Evolutionary conservation across 352 stramenopile species (phyloP), one percentile per base, ranked within the genome.

Genomic region (Phytopythium oedochilum): DNA sequence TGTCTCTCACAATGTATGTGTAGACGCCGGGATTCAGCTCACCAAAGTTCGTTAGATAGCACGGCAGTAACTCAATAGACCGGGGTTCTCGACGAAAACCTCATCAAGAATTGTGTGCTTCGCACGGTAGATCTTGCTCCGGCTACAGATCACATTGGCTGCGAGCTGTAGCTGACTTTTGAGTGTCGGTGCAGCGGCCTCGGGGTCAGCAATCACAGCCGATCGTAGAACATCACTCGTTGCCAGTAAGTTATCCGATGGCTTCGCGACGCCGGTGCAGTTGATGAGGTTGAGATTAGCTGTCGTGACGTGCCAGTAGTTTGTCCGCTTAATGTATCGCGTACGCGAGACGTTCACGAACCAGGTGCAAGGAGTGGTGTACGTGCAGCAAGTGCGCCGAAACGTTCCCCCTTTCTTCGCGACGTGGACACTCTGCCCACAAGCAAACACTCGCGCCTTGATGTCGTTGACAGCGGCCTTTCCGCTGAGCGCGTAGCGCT

Each of bases 261-360:
- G 55, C 7, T 31, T 46, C 5, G 48, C 38, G 1, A 34, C 51
- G 1, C 5, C 29, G 18, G 36, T 61, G 31, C 46, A 61, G 46
- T 61, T 61, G 5, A 15, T 28, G 35, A 56, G 46, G 5, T 26
- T 29, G n/a, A 56, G 46, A 18, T 47, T 47, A 22, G 4, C 36
- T 10, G 26, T 22, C 15, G 55, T 56, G 17, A 61, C 55, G n/a
- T 61, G 39, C 55, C 55, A 61, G n/a, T 58, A 35, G 23, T 48
- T 36, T 11, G n/a, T 4, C 2, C 25, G 4, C 18, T 35, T 1
- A 26, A 52, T 61, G 35, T 38, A 22, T 6, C 38, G 35, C 10
- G 22, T 51, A 9, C 12, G 35, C 7, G 55, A 45, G 11, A 55
- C 8, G 22, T 61, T 61, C 3, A 61, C 55, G 23, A 51, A 56